These are phyloP conservation scores for Mycena leptocephala DNA, from an alignment of 768 basidiomycete genomes.

Conservation along the genomic window DNA sequence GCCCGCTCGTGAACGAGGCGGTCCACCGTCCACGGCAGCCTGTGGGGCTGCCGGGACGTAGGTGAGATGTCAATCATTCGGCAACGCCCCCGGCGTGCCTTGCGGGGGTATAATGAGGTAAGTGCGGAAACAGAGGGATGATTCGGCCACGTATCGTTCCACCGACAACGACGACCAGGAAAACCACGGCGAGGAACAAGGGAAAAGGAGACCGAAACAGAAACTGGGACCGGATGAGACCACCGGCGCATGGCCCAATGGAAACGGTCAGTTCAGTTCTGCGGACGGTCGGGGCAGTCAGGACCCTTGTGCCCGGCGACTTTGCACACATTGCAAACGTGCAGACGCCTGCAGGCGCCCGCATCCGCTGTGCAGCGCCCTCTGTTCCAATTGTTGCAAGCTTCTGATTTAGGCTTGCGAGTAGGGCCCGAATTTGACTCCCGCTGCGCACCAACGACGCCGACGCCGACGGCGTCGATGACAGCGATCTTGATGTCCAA, in stretches of 20 bases:
- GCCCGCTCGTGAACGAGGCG: conserved; percentile 44
- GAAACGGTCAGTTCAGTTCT: background rate
- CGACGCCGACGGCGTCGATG: conserved; percentile 4
- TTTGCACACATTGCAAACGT: conserved; percentile 17
- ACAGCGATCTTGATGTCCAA: conserved; percentile 22
- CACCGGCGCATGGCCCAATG: conserved; percentile 8
- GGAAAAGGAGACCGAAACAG: background rate
- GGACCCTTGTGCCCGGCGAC: conserved; percentile 6
- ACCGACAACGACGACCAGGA: too few relatives aligned
- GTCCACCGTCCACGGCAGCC: conserved; percentile 25
- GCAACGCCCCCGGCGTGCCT: conserved; percentile 5
- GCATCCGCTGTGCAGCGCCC: background rate
- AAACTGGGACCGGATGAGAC: background rate
- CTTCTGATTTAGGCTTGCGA: background rate
- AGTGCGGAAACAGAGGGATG: background rate
- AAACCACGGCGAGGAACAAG: background rate
- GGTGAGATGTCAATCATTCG: conserved; percentile 15
- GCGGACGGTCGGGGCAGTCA: conserved; percentile 3
- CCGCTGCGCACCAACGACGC: background rate
- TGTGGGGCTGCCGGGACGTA: conserved; percentile 13
- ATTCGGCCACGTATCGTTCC: background rate
- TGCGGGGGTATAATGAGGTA: background rate
- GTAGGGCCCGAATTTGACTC: background rate
- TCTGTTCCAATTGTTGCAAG: conserved; percentile 28
- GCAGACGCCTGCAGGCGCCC: conserved; percentile 4